Evolutionary conservation across 441 rosid species (phyloP).

Genomic region (Erysimum pusillum): DNA sequence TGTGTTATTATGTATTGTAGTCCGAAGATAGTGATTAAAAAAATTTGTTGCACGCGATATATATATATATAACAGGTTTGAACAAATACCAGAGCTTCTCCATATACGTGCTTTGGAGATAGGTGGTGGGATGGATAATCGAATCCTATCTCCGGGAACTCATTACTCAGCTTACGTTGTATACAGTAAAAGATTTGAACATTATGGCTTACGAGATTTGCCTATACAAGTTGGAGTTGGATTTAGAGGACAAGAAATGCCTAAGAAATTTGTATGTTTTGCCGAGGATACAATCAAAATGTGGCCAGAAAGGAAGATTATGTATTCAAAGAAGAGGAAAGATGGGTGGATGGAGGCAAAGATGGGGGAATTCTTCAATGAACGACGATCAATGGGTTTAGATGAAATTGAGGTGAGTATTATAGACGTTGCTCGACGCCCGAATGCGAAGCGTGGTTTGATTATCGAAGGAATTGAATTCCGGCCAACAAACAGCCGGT

Average conservation of each 20-base stretch:
- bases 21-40: no score
- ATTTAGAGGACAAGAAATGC: neutral
- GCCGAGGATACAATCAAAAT: neutral
- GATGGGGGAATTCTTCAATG: neutral
- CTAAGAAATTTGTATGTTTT: neutral
- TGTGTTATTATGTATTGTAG: no score
- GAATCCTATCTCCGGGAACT: neutral
- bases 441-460: neutral
- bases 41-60: no score
- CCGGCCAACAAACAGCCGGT: neutral
- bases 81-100: neutral
- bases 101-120: neutral
- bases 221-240: neutral
- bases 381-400: neutral
- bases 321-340: neutral
- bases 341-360: constrained; percentile 4
- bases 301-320: neutral
- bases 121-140: neutral
- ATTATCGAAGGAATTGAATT: neutral
- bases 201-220: neutral
- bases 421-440: neutral
- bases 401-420: neutral
- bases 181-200: neutral
- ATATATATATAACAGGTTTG: neutral
- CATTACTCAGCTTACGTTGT: neutral